Evolutionary conservation across 2,329 filamentous ascomycete species (phyloP).

Genomic region (Trichoderma guizhouense): DNA sequence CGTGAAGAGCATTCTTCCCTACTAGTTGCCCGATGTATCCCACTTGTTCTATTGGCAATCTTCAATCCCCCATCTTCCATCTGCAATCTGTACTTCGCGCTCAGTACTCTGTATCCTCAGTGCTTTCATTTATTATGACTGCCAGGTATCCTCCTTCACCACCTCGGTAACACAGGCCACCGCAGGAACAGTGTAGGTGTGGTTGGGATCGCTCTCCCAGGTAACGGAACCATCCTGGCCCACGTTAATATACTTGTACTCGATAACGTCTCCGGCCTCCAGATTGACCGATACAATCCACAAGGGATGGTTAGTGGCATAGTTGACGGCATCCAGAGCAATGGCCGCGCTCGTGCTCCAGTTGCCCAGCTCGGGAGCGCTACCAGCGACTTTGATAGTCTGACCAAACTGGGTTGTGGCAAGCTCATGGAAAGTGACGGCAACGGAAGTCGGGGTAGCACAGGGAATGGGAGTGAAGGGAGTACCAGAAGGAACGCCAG

Average conservation of each 20-base stretch:
- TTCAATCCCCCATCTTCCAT: neutral
- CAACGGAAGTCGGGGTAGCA: slow-evolving; percentile 43
- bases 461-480: slow-evolving; percentile 36
- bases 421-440: slow-evolving; percentile 60
- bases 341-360: slow-evolving; percentile 58
- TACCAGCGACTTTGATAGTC: slow-evolving; percentile 63
- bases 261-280: slow-evolving; percentile 46
- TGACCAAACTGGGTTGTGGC: slow-evolving; percentile 59
- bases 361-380: slow-evolving; percentile 54
- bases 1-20: neutral
- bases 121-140: slow-evolving; percentile 17
- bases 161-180: slow-evolving; percentile 30
- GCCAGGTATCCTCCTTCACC: slow-evolving; percentile 31
- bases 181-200: slow-evolving; percentile 32
- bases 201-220: slow-evolving; percentile 64
- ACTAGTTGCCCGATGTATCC: neutral
- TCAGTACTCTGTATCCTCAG: neutral
- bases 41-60: neutral
- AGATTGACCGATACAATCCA: slow-evolving; percentile 59
- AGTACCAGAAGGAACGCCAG: slow-evolving; percentile 28
- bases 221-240: slow-evolving; percentile 49
- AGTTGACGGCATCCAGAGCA: slow-evolving; percentile 54
- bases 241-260: slow-evolving; percentile 69
- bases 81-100: neutral
- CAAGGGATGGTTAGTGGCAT: slow-evolving; percentile 56